Evolutionary conservation across 2,329 filamentous ascomycete species (phyloP).

Genomic region (Phialemonium atrogriseum): DNA sequence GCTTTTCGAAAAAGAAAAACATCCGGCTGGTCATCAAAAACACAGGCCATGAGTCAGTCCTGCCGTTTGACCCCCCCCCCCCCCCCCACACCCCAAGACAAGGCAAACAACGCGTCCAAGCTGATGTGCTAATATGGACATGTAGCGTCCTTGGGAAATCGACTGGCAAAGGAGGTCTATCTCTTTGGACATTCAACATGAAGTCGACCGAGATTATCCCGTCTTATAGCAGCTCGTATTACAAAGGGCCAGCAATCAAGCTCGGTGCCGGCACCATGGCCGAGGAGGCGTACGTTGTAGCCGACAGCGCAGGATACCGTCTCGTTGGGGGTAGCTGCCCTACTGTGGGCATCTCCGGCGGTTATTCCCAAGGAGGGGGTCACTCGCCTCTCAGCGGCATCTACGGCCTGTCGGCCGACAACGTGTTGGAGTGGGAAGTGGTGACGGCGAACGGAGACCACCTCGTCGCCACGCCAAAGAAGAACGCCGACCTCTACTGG

Average conservation of each 20-base stretch:
- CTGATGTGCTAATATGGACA: not conserved
- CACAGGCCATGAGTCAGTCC: conserved; percentile 32
- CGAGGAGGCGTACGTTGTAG: not conserved
- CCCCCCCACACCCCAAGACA: too few species aligned
- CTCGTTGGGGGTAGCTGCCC: conserved; percentile 40
- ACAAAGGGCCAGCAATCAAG: conserved; percentile 1
- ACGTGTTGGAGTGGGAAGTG: conserved; percentile 47
- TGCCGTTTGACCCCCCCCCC: too few species aligned
- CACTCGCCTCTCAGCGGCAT: conserved; percentile 42
- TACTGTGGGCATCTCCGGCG: conserved; percentile 50
- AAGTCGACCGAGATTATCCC: not conserved
- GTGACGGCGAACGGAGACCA: conserved; percentile 41
- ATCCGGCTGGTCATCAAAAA: conserved; percentile 35
- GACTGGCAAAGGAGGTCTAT: not conserved
- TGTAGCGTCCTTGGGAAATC: conserved; percentile 1
- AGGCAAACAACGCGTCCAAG: too few species aligned
- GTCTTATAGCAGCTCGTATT: not conserved
- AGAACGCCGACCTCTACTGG: conserved; percentile 55
- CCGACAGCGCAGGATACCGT: conserved; percentile 21
- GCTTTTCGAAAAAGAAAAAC: conserved; percentile 27
- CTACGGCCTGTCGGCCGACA: conserved; percentile 53
- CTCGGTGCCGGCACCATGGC: not conserved
- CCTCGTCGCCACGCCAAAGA: conserved; percentile 34
- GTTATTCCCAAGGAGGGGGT: conserved; percentile 53
- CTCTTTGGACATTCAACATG: not conserved